Base-by-base conservation (phyloP, 2,329 filamentous ascomycete genomes). In the Diplodia corticola region DNA sequence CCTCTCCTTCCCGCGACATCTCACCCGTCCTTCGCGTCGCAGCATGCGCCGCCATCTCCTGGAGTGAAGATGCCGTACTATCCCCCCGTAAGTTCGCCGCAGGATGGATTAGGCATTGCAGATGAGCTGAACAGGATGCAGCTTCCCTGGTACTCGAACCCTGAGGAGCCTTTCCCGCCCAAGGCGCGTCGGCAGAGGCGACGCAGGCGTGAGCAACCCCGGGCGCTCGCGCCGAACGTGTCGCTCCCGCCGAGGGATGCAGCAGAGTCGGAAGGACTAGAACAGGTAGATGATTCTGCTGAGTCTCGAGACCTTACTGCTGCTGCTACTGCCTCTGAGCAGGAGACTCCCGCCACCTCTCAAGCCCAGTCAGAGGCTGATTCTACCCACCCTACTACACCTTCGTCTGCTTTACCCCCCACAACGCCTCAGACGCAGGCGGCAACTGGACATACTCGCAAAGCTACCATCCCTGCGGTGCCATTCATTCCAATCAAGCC, bases 61-160 rank as follows among this genome's bases (percentile, higher is more conserved):
- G 70, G 74, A 7, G 67, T 71, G 17, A 71, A 71, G 61, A 80
- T 79, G 72, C 82, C 83, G 1, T 86, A 81, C 72, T 80, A 81
- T 68, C 82, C 85, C 67, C 78, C 80, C 13, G 81, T 83, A 75
- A 76, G 80, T 73, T 37, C 6, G 9, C 20, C 24, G 4, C 28
- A 9, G 10, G 5, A 13, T n/a, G 28, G 57, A 37, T 17, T 9
- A 20, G 9, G 1, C 3, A 24, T 17, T 17, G 24, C 10, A 46
- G 10, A 13, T n/a, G 6, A 17, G 20, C 57, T 61, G 57, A 61
- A 24, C 57, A 10, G 40, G 15, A 61, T 61, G 22, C 69, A 85
- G 82, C 76, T 89, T 22, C 87, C 87, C 12, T 89, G 86, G 86
- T 80, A 86, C 37, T 89, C 86, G 13, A 81, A 84, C 30, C 81